Base-by-base conservation (phyloP, 2,329 filamentous ascomycete genomes). In the Ophiostoma piceae region DNA sequence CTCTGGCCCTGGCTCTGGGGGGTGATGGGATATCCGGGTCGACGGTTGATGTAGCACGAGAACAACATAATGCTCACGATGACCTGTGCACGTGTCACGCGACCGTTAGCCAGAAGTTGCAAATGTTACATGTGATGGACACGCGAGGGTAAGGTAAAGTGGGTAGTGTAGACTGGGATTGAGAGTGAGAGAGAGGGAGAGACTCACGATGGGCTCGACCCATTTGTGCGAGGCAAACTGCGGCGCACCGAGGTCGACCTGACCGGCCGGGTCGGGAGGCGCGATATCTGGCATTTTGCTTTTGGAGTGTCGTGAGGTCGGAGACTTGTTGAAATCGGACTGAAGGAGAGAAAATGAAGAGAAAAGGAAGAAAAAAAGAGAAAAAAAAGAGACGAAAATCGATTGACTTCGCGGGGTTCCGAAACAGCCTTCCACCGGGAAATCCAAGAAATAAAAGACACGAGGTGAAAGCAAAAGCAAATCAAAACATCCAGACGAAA, bases 221-320 rank as follows among this genome's bases (percentile, higher is more conserved):
- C 62, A 65, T 65, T 65, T 65, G 32, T 65, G 62, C 62, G 62
- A 65, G 7, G 32, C 62, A 26, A 65, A 65, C 62, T 65, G 62
- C 11, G 62, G 62, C 32, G 22, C 16, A 4, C 62, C 62, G 32
- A 65, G 19, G 62, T 65, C 62, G 29, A 64, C 60, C 3, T 39
- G 16, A 14, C n/a, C 19, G n/a, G 62, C 35, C 62, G 62, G 32
- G 35, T 11, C 62, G 6, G 62, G 62, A n/a, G 62, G 6, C 62
- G 35, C 37, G 62, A 22, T 14, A 35, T 22, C n/a, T 35, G 62
- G 2, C 62, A 65, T 29, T 29, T 29, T 29, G n/a, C n/a, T n/a
- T n/a, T n/a, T n/a, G n/a, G 26, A 29, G 26, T 29, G 26, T 29
- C 26, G 39, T 47, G 43, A 16, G 16, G 19, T 47, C 19, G 19